Base-by-base conservation (phyloP, 2,329 filamentous ascomycete genomes). In the Cyphellophora europaea region DNA sequence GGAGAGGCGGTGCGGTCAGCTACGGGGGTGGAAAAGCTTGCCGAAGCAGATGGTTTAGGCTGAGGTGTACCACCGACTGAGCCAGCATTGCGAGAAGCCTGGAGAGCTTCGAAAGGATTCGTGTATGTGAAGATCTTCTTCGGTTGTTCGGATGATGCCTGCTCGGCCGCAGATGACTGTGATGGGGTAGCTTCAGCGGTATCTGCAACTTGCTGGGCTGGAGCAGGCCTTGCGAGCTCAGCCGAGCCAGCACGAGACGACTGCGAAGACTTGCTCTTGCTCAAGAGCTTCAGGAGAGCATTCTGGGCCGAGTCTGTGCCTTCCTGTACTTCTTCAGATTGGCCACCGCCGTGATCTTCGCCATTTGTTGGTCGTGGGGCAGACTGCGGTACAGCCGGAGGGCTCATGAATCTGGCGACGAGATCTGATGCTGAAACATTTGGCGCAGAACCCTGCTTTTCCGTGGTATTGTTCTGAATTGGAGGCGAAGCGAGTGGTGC, bases 241-340 rank as follows among this genome's bases (percentile, higher is more conserved):
- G 44, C 33, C 35, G 34, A 38, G 11, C 43, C 19, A 17, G 38
- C 38, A 14, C 36, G 39, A 19, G 33, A 48, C 18, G n/a, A 13
- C 15, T 13, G 18, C 10, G 33, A 37, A 11, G 33, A 36, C 8
- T 36, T 87, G 34, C 82, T 78, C 32, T 82, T 79, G 52, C 87
- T 91, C 44, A 98, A 72, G 39, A 96, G 69, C 49, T 85, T 82
- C 43, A 96, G 75, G 31, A 98, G 69, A 53, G 91, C 83, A 44
- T 89, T 79, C 58, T 93, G 83, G 4, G 87, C 84, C 56, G 86
- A 80, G 30, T 76, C 70, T 30, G 48, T 47, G n/a, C n/a, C n/a
- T n/a, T n/a, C n/a, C n/a, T n/a, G n/a, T n/a, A n/a, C n/a, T n/a
- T n/a, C n/a, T n/a, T n/a, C n/a, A n/a, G n/a, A n/a, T n/a, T n/a